Base-by-base conservation (phyloP, 2,329 filamentous ascomycete genomes). In the Periconia sp. region DNA sequence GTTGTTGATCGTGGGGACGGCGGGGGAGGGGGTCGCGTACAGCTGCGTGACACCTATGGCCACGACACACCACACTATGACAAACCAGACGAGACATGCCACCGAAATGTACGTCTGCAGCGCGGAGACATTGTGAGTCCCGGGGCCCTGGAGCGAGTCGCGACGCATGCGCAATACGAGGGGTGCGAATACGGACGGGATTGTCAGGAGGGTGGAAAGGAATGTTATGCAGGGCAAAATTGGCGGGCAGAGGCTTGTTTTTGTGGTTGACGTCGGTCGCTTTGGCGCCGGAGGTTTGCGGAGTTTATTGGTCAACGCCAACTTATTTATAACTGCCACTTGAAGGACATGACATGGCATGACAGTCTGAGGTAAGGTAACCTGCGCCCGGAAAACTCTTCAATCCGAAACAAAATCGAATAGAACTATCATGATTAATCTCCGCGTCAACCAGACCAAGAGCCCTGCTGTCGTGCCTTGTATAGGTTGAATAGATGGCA, bases 41-140 rank as follows among this genome's bases (percentile, higher is more conserved):
- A 88, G 75, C 68, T 85, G 83, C 49, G 76, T 71, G 66, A 83
- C 82, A 47, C 85, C 85, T 63, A 87, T 77, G 41, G 74, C 71
- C 65, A 82, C 84, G 40, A 88, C 83, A 20, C 76, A 59, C 59
- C 79, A 76, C 53, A 87, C 82, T 50, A 78, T 73, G 45, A 77
- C 58, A 62, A 82, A 85, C 83, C 83, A 86, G 58, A 79, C 74
- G 60, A 85, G 69, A 59, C 79, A 81, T 59, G 75, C 77, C 54
- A 73, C 64, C 33, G 75, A 79, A 59, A 79, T 64, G 46, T 77
- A 58, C 43, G 71, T 70, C 52, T 61, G 64, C 57, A 69, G 56
- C 62, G 63, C 64, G 53, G 66, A 73, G 63, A 64, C 66, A 70
- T 72, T 35, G 52, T 67, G 56, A 41, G 61, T 59, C 60, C 62